Base-by-base conservation (phyloP, 2,329 filamentous ascomycete species). In the Talaromyces sp. region DNA sequence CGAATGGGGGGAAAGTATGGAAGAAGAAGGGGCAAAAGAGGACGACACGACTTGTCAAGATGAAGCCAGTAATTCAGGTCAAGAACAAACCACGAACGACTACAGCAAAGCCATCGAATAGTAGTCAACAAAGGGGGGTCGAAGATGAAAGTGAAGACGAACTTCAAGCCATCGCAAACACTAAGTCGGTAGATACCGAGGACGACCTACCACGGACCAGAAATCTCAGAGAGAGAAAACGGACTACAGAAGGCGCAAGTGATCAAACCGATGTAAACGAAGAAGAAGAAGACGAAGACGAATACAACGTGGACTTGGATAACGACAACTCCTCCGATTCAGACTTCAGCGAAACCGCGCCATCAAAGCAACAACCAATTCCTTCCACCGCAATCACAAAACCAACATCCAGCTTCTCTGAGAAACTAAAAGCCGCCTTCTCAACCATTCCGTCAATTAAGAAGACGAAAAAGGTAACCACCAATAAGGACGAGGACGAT, bases 1-100 rank as follows among this genome's bases (percentile, higher is more conserved):
- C 63, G 13, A 40, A 64, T 22, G 31, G 37, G 6, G 55, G 61
- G 11, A 63, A 58, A n/a, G 57, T 59, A 13, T 78, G 70, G 66
- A 79, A 77, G 65, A 80, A 79, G 67, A 78, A 75, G 63, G 77
- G 77, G 1, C 78, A 79, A 61, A 80, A 80, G 62, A 69, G 78
- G 48, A 78, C 76, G 5, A 80, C 78, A 1, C 70, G 74, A 53
- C 65, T 72, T 48, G 73, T 77, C 11, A 70, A 66, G 37, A 77
- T 80, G 70, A 74, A 71, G 48, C 77, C 77, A 1, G 69, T 72
- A 70, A 69, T 50, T 61, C 67, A 2, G 66, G 69, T 51, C 65
- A 5, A 62, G 64, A 46, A 61, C 52, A 63, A 66, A 9, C 62
- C 58, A 62, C n/a, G 57, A 65, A 61, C 59, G 9, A 48, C 57